phyloP scores from a whole-genome alignment of 2,329 filamentous ascomycete species.

The Penicillium nordicum region DNA sequence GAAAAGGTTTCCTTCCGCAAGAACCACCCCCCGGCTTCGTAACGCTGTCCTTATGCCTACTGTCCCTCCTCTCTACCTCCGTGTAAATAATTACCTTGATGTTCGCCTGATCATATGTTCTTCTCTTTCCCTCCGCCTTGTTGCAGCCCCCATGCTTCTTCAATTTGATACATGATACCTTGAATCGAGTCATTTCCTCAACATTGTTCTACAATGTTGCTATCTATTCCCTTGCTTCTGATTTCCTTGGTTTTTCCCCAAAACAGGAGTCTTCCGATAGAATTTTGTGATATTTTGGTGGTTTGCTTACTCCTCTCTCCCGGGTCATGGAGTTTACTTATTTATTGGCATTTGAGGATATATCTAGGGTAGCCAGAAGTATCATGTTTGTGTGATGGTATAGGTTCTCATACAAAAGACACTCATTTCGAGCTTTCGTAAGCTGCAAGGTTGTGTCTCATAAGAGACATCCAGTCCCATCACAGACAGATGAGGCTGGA shows the following conservation, averaged over 20 bases:
- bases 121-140: not conserved
- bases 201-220: not conserved
- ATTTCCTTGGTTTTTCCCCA: not conserved
- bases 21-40: slow-evolving; percentile 60
- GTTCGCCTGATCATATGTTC: not conserved
- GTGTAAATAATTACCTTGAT: slow-evolving; percentile 34
- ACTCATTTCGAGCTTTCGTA: too few relatives aligned
- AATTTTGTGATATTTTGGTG: not conserved
- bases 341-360: too few relatives aligned
- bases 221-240: not conserved
- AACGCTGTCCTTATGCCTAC: slow-evolving; percentile 21
- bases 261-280: not conserved
- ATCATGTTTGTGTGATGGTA: too few relatives aligned
- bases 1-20: slow-evolving; percentile 86
- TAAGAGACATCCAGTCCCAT: not conserved
- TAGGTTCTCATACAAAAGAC: too few relatives aligned
- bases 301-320: not conserved
- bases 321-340: not conserved
- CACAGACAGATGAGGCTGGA: not conserved
- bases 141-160: not conserved
- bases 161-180: slow-evolving; percentile 15
- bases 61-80: slow-evolving; percentile 9
- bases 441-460: not conserved
- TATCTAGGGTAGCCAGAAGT: not conserved
- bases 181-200: slow-evolving; percentile 4